Conservation (phyloP, 495 filamentous ascomycete genomes). For the Pseudotulostoma volvatum region DNA sequence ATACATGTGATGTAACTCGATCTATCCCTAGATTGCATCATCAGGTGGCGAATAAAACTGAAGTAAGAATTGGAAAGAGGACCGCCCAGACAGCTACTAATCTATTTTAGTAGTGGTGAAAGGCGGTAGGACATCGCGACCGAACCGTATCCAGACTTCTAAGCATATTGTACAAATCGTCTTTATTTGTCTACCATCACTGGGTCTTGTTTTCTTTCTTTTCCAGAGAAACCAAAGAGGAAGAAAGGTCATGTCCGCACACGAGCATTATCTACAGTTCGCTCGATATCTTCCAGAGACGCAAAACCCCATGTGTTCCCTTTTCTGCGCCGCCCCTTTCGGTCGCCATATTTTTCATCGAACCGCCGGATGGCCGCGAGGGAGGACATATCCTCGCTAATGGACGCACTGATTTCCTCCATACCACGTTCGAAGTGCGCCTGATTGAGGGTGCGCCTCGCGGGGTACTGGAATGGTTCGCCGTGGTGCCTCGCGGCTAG, state of each 20-base stretch:
- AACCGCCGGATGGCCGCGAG: slow-evolving; percentile 82
- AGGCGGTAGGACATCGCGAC: no score
- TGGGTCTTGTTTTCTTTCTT: no score
- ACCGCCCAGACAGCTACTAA: no score
- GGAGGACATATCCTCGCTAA: slow-evolving; percentile 85
- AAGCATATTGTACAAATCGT: no score
- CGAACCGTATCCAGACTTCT: no score
- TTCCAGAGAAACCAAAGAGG: no score
- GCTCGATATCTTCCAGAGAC: slow-evolving; percentile 12
- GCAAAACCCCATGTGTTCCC: slow-evolving; percentile 29
- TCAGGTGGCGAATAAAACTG: no score
- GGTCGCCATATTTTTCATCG: slow-evolving; percentile 89
- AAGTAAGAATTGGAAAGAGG: no score
- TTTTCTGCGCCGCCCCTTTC: slow-evolving; percentile 55
- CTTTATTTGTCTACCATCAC: no score
- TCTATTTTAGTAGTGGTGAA: no score
- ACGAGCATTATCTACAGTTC: slow-evolving; percentile 18
- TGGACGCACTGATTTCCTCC: slow-evolving; percentile 79
- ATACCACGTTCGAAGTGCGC: slow-evolving; percentile 74
- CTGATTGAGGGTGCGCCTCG: slow-evolving; percentile 45
- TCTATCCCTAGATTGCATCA: no score
- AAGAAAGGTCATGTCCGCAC: slow-evolving; percentile 29
- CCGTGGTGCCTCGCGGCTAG: slow-evolving; percentile 35
- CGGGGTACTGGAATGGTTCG: slow-evolving; percentile 41
- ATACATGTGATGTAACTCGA: no score